These are phyloP conservation scores for Cercospora sp. DNA, from an alignment of 2,329 filamentous ascomycete species.

Conservation along the genomic window DNA sequence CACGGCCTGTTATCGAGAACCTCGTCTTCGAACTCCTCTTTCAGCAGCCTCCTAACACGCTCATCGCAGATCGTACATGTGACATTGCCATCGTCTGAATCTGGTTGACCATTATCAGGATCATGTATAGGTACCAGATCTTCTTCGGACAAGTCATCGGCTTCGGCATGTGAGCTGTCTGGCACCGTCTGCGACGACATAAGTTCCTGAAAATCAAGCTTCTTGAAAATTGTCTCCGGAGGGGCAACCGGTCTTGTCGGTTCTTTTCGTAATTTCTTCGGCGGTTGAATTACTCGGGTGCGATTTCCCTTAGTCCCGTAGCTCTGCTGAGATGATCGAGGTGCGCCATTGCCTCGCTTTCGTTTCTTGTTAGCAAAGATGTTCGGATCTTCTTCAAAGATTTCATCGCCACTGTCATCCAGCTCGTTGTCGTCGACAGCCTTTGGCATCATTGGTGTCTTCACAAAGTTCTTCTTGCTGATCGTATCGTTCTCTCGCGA, in stretches of 20 bases:
- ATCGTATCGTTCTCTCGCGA: neutral
- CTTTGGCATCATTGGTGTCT: neutral
- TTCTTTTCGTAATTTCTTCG: neutral
- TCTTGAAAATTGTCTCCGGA: constrained; percentile 11
- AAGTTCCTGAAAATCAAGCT: neutral
- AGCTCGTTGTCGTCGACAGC: constrained; percentile 1
- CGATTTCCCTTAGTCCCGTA: neutral
- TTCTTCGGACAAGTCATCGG: neutral
- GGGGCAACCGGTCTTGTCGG: neutral
- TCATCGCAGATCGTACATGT: constrained; percentile 33
- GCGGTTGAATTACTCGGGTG: neutral
- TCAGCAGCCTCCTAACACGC: constrained; percentile 24
- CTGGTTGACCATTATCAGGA: constrained; percentile 17
- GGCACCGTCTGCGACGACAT: neutral
- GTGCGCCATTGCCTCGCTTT: neutral
- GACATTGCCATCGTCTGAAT: constrained; percentile 15
- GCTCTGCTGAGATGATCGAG: constrained; percentile 1
- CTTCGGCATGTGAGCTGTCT: neutral
- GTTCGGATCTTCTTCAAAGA: neutral
- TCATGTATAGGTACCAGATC: constrained; percentile 4
- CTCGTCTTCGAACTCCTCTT: constrained; percentile 37
- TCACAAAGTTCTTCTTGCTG: neutral
- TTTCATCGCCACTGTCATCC: neutral
- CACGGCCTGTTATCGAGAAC: constrained; percentile 26
- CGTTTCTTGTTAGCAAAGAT: neutral